A percentile compares a stretch with the other conserved stretches of the same genome.
These are phyloP conservation scores for Lichtheimia ornata DNA, from an alignment of 371 early-diverging fungal genomes.

Conservation along the genomic window DNA sequence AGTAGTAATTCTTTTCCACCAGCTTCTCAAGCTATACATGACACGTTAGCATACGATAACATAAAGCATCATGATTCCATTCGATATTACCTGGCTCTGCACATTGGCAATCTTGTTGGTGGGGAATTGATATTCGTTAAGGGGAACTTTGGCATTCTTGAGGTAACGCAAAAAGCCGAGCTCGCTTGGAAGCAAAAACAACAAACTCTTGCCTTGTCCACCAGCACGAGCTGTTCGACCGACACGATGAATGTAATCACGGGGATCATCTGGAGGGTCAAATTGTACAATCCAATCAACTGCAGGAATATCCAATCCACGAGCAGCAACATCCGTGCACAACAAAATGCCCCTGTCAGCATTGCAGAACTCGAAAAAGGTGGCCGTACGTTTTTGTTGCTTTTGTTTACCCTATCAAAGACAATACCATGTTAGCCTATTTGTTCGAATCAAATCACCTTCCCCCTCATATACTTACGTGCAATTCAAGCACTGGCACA, in stretches of 20 bases:
- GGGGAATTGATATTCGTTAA: constrained; percentile 98
- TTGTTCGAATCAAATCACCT: background rate
- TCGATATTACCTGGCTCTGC: constrained; percentile 63
- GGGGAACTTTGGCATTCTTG: constrained; percentile 95
- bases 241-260: constrained; percentile 96
- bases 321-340: constrained; percentile 98
- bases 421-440: constrained; percentile 41
- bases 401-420: constrained; percentile 85
- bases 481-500: constrained; percentile 59
- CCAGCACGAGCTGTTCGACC: constrained; percentile 98
- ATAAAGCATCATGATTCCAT: background rate
- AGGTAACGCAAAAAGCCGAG: constrained; percentile 93
- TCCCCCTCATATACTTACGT: constrained; percentile 18
- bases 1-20: constrained; percentile 97
- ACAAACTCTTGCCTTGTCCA: constrained; percentile 77
- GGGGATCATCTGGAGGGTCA: constrained; percentile 92
- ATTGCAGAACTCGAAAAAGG: constrained; percentile 76
- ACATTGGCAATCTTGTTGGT: constrained; percentile 93
- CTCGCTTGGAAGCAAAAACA: constrained; percentile 91
- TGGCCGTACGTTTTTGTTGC: constrained; percentile 76
- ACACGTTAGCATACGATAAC: background rate
- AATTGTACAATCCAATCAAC: constrained; percentile 95
- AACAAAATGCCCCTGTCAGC: constrained; percentile 74
- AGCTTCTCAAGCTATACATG: constrained; percentile 85
- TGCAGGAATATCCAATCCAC: constrained; percentile 97